A percentile compares a stretch with the other conserved stretches of the same genome.
These are phyloP conservation scores for Sistotremastrum niveocremeum DNA, from an alignment of 768 basidiomycete genomes.

Conservation along the genomic window DNA sequence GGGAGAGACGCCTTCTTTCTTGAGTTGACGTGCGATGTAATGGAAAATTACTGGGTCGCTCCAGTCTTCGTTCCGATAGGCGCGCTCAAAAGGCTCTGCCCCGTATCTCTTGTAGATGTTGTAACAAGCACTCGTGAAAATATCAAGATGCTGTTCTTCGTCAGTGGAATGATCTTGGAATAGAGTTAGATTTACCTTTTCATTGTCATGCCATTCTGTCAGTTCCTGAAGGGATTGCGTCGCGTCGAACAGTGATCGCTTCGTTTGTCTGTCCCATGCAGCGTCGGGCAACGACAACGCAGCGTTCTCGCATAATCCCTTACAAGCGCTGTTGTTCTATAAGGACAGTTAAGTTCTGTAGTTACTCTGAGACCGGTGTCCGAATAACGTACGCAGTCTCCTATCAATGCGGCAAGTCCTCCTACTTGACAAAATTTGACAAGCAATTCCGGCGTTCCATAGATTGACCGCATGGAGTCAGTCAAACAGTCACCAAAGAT, in stretches of 20 bases:
- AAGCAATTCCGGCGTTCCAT: slow-evolving; percentile 10
- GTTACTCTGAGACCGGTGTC: neutral
- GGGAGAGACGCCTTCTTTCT: slow-evolving; percentile 7
- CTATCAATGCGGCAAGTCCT: slow-evolving; percentile 14
- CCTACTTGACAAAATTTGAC: slow-evolving; percentile 14
- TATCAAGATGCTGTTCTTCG: slow-evolving; percentile 7
- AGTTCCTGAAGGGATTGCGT: slow-evolving; percentile 8
- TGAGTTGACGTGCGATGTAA: slow-evolving; percentile 15
- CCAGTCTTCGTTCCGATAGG: slow-evolving; percentile 5
- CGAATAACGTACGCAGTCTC: slow-evolving; percentile 12
- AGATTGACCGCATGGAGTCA: slow-evolving; percentile 16
- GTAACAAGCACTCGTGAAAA: slow-evolving; percentile 12
- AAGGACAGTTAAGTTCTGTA: no score
- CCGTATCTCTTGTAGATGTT: slow-evolving; percentile 17
- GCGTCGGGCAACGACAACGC: slow-evolving; percentile 11
- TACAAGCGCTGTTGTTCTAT: slow-evolving; percentile 12
- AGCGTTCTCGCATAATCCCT: slow-evolving; percentile 7
- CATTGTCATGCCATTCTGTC: slow-evolving; percentile 10
- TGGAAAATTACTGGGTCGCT: slow-evolving; percentile 13
- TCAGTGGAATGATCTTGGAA: neutral
- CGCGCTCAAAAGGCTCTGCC: slow-evolving; percentile 13
- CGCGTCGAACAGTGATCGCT: slow-evolving; percentile 11
- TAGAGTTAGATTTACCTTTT: slow-evolving; percentile 4
- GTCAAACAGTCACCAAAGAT: slow-evolving; percentile 15
- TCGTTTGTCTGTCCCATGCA: slow-evolving; percentile 15